Evolutionary conservation across 2,329 filamentous ascomycete species (phyloP).

Genomic region (Alternaria viburni): DNA sequence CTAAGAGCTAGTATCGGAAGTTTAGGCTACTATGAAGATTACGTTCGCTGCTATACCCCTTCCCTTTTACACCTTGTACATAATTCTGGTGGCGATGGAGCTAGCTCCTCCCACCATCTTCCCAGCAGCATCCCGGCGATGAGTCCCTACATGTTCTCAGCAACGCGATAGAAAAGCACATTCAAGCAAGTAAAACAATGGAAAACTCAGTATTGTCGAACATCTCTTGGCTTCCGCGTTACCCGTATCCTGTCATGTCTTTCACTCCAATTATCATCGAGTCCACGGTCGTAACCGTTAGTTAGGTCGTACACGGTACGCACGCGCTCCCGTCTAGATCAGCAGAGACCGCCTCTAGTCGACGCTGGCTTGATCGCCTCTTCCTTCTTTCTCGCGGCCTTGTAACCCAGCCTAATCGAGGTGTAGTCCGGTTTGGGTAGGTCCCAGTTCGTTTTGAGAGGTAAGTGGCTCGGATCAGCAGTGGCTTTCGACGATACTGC

Average conservation of each 20-base stretch:
- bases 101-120: background rate
- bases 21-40: slow-evolving; percentile 16
- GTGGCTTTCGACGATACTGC: background rate
- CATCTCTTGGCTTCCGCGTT: background rate
- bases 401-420: background rate
- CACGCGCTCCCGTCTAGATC: slow-evolving; percentile 2
- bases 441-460: background rate
- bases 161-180: background rate
- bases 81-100: slow-evolving; percentile 18
- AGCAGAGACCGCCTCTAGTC: background rate
- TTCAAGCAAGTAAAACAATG: slow-evolving; percentile 4
- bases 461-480: background rate
- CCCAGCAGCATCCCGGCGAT: slow-evolving; percentile 4
- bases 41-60: slow-evolving; percentile 25
- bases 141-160: background rate
- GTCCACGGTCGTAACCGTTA: slow-evolving; percentile 1
- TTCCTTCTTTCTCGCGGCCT: background rate
- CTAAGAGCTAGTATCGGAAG: slow-evolving; percentile 1
- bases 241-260: background rate
- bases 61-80: slow-evolving; percentile 26
- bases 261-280: background rate
- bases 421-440: background rate
- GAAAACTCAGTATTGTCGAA: background rate
- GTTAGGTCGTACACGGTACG: background rate
- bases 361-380: background rate